Base-by-base conservation (phyloP, 768 basidiomycete species). In the Suillus sp. region DNA sequence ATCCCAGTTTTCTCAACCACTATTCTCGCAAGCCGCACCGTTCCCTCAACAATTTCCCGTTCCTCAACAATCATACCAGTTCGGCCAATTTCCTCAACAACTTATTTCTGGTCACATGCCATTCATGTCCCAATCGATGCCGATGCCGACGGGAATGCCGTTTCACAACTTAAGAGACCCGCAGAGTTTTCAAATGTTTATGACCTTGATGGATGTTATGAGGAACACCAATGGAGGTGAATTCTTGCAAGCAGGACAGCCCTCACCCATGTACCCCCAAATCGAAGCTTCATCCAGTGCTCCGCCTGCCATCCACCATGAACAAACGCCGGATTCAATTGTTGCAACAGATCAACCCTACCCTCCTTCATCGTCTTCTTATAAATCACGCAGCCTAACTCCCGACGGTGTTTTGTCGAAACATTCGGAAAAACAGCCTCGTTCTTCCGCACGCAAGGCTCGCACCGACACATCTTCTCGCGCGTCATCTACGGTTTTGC, bases 1-100 rank as follows among this genome's bases (percentile, higher is more conserved):
- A 50, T 62, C 64, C 57, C 62, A 68, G 48, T 63, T 66, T 47
- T n/a, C 70, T n/a, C 72, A 71, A n/a, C 22, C 68, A 1, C 68
- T 62, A 60, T 57, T 67, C 18, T 60, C 65, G 37, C 47, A 73
- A 62, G 51, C 64, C 48, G 65, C 68, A 38, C 38, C 58, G 53
- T 68, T 68, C 59, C 34, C 64, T 27, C 75, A 65, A 27, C 42
- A 50, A 18, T 65, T 69, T 40, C 50, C 72, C 56, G 22, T 66
- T 56, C 60, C 43, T 30, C 34, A 14, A 27, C 64, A 62, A 54
- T 51, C 35, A 20, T 61, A 64, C 34, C 35, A 34, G 20, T 38
- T 42, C 18, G 11, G 27, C 13, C 56, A 57, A 43, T 27, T 57
- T 42, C 25, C 56, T 27, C 59, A 62, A 38, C 55, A 47, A 6